These are phyloP conservation scores for Leishmania guyanensis DNA, from an alignment of 208 protist species.

Conservation along the genomic window DNA sequence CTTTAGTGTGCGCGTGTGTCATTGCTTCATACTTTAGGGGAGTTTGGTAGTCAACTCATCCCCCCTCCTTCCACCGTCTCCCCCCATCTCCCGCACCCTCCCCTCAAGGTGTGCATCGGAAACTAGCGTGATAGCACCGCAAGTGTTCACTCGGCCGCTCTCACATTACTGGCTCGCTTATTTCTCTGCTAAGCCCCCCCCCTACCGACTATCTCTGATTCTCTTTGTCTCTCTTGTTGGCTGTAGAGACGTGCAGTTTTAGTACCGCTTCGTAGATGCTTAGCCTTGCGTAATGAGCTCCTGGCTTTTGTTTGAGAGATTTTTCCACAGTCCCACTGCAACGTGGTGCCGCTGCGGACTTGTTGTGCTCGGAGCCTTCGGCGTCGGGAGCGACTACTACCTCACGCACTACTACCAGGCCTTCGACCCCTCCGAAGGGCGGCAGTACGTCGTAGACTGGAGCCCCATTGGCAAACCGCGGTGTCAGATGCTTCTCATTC, in stretches of 20 bases:
- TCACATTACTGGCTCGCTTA: neutral
- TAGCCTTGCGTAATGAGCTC: slow-evolving; percentile 55
- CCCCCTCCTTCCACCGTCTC: neutral
- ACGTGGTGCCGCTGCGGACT: slow-evolving; percentile 71
- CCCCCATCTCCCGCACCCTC: neutral
- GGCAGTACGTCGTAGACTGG: slow-evolving; percentile 75
- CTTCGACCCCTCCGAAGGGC: slow-evolving; percentile 65
- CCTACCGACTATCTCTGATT: neutral
- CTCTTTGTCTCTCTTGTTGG: neutral
- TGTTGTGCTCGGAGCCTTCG: slow-evolving; percentile 50
- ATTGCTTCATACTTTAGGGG: neutral
- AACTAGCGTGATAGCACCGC: neutral
- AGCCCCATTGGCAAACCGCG: slow-evolving; percentile 74
- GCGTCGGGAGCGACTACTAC: slow-evolving; percentile 86
- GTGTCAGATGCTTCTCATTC: slow-evolving; percentile 75
- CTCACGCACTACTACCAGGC: slow-evolving; percentile 79
- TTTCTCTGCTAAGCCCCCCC: too few species aligned
- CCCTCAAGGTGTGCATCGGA: neutral
- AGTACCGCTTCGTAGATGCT: neutral
- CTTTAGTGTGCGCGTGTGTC: neutral
- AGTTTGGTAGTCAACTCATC: neutral
- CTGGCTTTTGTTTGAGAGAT: slow-evolving; percentile 79
- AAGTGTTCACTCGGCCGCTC: neutral
- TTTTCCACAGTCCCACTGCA: slow-evolving; percentile 60
- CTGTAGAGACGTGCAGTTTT: neutral